Evolutionary conservation across 305 asterid species (phyloP).

Genomic region (Fraxinus velutina): DNA sequence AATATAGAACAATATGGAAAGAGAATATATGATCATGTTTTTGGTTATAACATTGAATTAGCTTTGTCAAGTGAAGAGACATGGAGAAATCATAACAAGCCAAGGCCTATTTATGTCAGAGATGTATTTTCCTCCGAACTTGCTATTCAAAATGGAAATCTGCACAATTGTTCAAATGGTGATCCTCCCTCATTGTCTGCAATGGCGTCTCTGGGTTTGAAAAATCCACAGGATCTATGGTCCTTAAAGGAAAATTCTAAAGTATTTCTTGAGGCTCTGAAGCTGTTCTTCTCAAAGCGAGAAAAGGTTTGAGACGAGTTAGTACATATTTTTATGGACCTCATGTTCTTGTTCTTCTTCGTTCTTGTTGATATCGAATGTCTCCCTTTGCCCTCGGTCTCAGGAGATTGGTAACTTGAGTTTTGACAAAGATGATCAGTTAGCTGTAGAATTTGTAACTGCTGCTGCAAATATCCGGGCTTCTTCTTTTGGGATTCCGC

Average conservation of each 20-base stretch:
- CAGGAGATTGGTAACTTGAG: slow-evolving; percentile 92
- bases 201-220: slow-evolving; percentile 75
- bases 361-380: slow-evolving; percentile 14
- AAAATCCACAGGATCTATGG: slow-evolving; percentile 92
- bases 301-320: slow-evolving; percentile 58
- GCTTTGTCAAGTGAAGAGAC: slow-evolving; percentile 90
- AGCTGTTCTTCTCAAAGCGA: slow-evolving; percentile 61
- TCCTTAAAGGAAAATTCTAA: slow-evolving; percentile 79
- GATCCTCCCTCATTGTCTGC: slow-evolving; percentile 65
- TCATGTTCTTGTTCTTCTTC: slow-evolving; percentile 18
- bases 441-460: slow-evolving; percentile 93
- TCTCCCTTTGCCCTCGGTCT: slow-evolving; percentile 8
- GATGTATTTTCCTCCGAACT: slow-evolving; percentile 53
- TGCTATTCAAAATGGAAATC: slow-evolving; percentile 66
- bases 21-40: slow-evolving; percentile 91
- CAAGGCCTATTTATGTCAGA: slow-evolving; percentile 73
- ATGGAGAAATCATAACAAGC: slow-evolving; percentile 83
- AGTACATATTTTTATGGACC: slow-evolving; percentile 2
- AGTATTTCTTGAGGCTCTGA: slow-evolving; percentile 78
- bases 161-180: slow-evolving; percentile 36
- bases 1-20: slow-evolving; percentile 71
- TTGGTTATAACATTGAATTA: slow-evolving; percentile 84
- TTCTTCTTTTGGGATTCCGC: slow-evolving; percentile 86
- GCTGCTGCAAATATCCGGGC: slow-evolving; percentile 99
- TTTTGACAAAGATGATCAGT: slow-evolving; percentile 96